Evolutionary conservation across 768 basidiomycete genomes (phyloP), one percentile per base, ranked within the genome.

Genomic region (Lactarius vividus): DNA sequence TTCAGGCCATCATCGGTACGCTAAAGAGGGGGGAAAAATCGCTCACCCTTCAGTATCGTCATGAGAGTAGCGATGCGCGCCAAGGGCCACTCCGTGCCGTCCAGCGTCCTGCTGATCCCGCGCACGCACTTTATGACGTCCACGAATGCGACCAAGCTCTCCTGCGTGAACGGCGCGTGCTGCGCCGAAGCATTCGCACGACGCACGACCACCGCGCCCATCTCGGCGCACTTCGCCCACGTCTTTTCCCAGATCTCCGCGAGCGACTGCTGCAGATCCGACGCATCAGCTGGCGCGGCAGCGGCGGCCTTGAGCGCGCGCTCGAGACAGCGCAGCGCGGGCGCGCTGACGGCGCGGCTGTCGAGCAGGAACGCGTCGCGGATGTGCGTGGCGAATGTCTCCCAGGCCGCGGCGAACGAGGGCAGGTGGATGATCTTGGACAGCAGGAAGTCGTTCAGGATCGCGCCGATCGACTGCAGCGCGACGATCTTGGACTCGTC

Each of bases 401-500:
- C 84, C 89, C 92, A 96, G 0, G 88, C 87, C 42, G 83, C 80
- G 15, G 77, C 75, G 72, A 93, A 96, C 2, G 87, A 85, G 0
- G 85, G 79, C 3, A 96, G 81, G 44, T 81, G 80, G 76, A 92
- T 85, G 65, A 98, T 84, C 73, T 89, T 91, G 4, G 83, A 77
- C 2, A 84, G 77, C 13, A 95, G 74, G 78, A 96, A 97, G 58
- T 91, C 88, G 69, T 85, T 82, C 74, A 96, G 87, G 63, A 98
- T 88, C 0, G 88, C 84, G 1, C 94, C 93, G 44, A 93, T 83
- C 1, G 92, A 95, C 57, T 89, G 85, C 56, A 97, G 76, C 0
- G 94, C 92, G 37, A 98, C 84, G 31, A 88, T 86, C 74, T 93
- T 92, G 0, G 92, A 92, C 68, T 96, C 94, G 73, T 93, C 91